Evolutionary conservation across 257 asterid genomes (phyloP).

Genomic region (Henckelia pumila): DNA sequence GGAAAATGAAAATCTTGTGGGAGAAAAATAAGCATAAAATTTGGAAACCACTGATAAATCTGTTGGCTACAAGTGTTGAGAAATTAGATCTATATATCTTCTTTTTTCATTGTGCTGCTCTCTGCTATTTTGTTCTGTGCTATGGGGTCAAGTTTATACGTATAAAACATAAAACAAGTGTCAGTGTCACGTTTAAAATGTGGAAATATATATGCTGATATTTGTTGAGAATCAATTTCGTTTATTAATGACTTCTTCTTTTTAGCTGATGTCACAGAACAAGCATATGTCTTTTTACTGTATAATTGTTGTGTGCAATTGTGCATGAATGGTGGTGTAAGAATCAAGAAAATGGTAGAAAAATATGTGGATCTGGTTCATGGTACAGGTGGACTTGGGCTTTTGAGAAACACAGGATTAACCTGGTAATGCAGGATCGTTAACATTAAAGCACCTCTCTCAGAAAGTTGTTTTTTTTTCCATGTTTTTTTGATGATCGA

Average conservation of each 20-base stretch:
- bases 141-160: conserved; percentile 38
- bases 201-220: conserved; percentile 37
- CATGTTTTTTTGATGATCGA: background rate
- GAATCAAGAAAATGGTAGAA: conserved; percentile 28
- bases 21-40: background rate
- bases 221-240: conserved; percentile 30
- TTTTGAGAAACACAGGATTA: conserved; percentile 19
- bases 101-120: conserved; percentile 32
- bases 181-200: conserved; percentile 42
- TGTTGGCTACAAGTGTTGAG: conserved; percentile 21
- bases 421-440: conserved; percentile 1
- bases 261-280: conserved; percentile 52
- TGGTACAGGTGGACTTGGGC: conserved; percentile 32
- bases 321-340: conserved; percentile 31
- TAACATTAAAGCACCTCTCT: conserved; percentile 15
- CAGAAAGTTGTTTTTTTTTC: background rate
- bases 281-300: conserved; percentile 45
- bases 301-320: conserved; percentile 34
- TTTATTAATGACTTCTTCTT: conserved; percentile 25
- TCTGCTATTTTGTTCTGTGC: conserved; percentile 31
- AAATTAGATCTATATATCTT: conserved; percentile 43
- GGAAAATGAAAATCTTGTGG: background rate
- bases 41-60: background rate
- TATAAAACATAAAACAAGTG: conserved; percentile 24
- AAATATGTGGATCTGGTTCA: conserved; percentile 43